phyloP scores from a whole-genome alignment of 192 early-diverging fungal genomes.

The Backusella mclennaniae region DNA sequence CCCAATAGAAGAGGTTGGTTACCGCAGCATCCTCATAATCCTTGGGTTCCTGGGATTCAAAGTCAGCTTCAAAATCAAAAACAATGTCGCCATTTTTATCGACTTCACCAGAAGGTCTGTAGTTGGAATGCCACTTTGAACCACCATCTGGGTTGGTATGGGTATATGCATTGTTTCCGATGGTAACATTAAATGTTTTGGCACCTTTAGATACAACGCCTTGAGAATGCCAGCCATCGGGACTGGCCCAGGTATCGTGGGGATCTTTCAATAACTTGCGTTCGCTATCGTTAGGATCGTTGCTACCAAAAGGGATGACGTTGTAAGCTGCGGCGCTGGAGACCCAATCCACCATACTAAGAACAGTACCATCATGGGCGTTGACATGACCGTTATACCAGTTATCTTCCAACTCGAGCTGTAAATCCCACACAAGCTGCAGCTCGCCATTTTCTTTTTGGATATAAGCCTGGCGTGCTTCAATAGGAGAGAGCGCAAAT shows the following conservation, averaged over 20 bases:
- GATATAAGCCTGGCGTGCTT: conserved; percentile 64
- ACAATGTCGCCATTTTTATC: conserved; percentile 39
- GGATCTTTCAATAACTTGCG: conserved; percentile 56
- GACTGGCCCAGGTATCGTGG: conserved; percentile 54
- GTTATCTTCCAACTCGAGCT: conserved; percentile 75
- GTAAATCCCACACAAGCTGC: conserved; percentile 79
- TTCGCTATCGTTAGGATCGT: conserved; percentile 74
- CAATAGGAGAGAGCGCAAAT: conserved; percentile 53
- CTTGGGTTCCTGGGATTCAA: conserved; percentile 56
- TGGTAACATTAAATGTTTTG: conserved; percentile 61
- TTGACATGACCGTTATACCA: conserved; percentile 79
- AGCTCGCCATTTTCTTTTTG: conserved; percentile 55
- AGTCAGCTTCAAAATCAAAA: conserved; percentile 80
- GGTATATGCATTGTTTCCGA: conserved; percentile 92
- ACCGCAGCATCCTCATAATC: conserved; percentile 78
- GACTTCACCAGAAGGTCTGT: conserved; percentile 65
- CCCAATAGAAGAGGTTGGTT: conserved; percentile 91
- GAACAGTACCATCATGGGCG: conserved; percentile 56
- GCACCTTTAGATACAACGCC: conserved; percentile 11
- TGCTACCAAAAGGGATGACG: conserved; percentile 76
- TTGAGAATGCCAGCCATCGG: conserved; percentile 76
- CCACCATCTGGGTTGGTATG: conserved; percentile 80
- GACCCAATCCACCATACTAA: conserved; percentile 86
- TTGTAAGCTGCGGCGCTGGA: conserved; percentile 68
- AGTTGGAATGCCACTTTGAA: conserved; percentile 69